A percentile compares a stretch with the other conserved stretches of the same genome.
Evolutionary conservation across 2,329 filamentous ascomycete genomes (phyloP).

Genomic region (Phialophora chinensis): DNA sequence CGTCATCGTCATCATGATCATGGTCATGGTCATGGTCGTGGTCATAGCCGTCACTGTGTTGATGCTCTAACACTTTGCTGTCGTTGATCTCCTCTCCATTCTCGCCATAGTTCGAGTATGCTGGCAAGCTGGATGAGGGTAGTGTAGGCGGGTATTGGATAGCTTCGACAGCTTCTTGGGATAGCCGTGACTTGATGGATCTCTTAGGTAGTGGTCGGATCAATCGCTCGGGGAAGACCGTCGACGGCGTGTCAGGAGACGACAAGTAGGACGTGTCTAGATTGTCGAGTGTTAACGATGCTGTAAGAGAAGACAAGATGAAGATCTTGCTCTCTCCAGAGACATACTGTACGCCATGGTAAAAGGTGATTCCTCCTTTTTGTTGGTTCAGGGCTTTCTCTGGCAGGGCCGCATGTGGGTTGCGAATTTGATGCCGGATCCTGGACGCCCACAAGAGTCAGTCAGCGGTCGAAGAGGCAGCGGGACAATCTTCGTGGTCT

Average conservation of each 20-base stretch:
- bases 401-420: conserved; percentile 19
- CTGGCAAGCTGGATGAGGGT: conserved; percentile 73
- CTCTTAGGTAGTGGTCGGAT: conserved; percentile 92
- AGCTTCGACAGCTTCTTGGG: conserved; percentile 79
- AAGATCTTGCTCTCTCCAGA: conserved; percentile 2
- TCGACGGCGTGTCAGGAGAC: conserved; percentile 73
- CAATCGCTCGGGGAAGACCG: conserved; percentile 83
- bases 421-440: background rate
- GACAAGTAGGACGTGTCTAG: conserved; percentile 58
- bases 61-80: conserved; percentile 53
- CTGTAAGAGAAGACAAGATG: background rate
- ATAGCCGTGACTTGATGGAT: conserved; percentile 83
- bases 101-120: conserved; percentile 72
- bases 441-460: conserved; percentile 9
- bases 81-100: conserved; percentile 59
- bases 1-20: conserved; percentile 38
- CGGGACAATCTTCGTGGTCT: background rate
- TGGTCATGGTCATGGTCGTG: conserved; percentile 40
- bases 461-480: background rate
- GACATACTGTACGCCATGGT: conserved; percentile 37
- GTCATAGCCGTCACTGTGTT: conserved; percentile 49
- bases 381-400: conserved; percentile 21
- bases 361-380: conserved; percentile 26
- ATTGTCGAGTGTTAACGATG: conserved; percentile 28
- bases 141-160: conserved; percentile 82